These are phyloP conservation scores for Oenanthe javanica DNA, from an alignment of 140 eudicot species.

Conservation along the genomic window DNA sequence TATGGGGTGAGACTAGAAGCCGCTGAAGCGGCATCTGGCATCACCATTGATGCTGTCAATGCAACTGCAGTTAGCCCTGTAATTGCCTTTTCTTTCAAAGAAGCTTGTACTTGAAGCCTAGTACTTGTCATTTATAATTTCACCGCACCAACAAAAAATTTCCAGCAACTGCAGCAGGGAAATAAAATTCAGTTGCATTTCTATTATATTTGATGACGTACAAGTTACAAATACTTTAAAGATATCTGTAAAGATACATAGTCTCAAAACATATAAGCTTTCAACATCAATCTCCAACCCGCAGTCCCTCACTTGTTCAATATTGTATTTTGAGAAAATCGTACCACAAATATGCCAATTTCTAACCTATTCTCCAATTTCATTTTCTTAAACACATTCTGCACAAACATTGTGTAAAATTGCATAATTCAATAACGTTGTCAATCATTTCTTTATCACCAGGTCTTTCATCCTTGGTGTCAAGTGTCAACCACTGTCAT, in stretches of 20 bases:
- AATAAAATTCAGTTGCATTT: background rate
- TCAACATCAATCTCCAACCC: background rate
- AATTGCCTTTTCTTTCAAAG: slow-evolving; percentile 45
- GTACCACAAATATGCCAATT: no score
- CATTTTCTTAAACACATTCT: background rate
- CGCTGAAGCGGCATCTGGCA: slow-evolving; percentile 44
- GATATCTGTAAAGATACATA: background rate
- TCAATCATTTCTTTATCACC: background rate
- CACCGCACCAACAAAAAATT: background rate
- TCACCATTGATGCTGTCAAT: slow-evolving; percentile 41
- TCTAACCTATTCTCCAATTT: background rate
- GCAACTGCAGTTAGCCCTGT: slow-evolving; percentile 41
- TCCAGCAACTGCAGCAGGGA: background rate
- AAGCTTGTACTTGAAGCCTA: slow-evolving; percentile 22
- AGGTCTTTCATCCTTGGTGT: background rate
- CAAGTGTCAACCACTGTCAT: background rate
- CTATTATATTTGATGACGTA: background rate
- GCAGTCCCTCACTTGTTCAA: background rate
- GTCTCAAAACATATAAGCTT: background rate
- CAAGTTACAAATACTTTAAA: background rate
- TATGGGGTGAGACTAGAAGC: slow-evolving; percentile 39
- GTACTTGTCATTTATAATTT: background rate
- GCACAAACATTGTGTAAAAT: background rate
- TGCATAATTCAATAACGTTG: background rate
- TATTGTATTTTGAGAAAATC: no score